Base-by-base conservation (phyloP, 106 monocot species). In the Acanthochlamys bracteata region DNA sequence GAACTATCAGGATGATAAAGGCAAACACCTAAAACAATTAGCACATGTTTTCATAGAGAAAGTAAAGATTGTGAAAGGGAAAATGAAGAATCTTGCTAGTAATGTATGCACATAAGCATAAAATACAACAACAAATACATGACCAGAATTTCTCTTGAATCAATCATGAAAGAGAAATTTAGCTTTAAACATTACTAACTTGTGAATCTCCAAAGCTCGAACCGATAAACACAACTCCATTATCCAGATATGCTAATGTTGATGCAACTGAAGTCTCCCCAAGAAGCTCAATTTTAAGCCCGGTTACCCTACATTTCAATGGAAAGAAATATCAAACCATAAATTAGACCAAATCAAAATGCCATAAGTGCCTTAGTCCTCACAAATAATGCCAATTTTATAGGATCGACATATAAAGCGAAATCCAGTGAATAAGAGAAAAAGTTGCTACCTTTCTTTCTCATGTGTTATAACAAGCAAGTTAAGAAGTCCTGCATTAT, bases 161-260 rank as follows among this genome's bases (percentile, higher is more conserved):
- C 33, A 33, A 33, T 33, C 33, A 33, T 3, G 33, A 33, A 33
- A 33, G 33, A 33, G 33, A 33, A 3, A 33, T 33, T 33, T 33
- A 33, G 33, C 33, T 33, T 33, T n/a, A 33, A 33, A 33, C 1
- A 33, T 33, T 49, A 49, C 49, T 49, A 49, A 91, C 96, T 88
- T 98, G 96, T 55, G 96, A 98, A 81, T 98, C 96, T 54, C 96
- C 96, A 83, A 85, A 98, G 53, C 85, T 91, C 62, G 96, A 98
- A 77, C 96, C 96, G 66, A 98, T 74, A 88, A 80, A 98, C 41
- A 98, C 91, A 60, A 98, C 90, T 55, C 76, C 91, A 83, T 98
- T 98, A 72, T 98, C 96, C 70, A 98, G 96, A 76, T 98, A 98
- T 49, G 96, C 91, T 72, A 98, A 83, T 46, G 91, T 83, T 76